Evolutionary conservation across 768 basidiomycete genomes (phyloP).

Genomic region (Rhodotorula sphaerocarpa): DNA sequence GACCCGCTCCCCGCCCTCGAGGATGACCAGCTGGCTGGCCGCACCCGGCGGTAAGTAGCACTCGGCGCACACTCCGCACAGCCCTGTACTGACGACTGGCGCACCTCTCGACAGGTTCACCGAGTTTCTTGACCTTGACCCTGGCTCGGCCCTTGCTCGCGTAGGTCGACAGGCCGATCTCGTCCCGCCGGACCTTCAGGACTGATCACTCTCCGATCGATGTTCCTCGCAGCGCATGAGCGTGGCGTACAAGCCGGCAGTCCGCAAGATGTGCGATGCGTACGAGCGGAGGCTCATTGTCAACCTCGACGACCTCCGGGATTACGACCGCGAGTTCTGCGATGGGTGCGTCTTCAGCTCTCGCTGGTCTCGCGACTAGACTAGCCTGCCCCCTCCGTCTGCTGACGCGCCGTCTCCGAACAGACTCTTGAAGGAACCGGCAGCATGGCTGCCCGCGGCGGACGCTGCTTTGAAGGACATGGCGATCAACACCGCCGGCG

Average conservation of each 20-base stretch:
- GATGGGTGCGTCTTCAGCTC: constrained; percentile 49
- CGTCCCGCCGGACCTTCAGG: not conserved
- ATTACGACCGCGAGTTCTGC: constrained; percentile 77
- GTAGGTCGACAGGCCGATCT: not conserved
- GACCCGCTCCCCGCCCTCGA: constrained; percentile 6
- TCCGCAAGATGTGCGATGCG: constrained; percentile 68
- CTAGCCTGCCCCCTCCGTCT: not conserved
- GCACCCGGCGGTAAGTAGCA: constrained; percentile 13
- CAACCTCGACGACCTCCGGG: constrained; percentile 91
- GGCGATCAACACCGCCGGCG: constrained; percentile 60
- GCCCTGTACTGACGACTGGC: not conserved
- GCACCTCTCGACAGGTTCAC: constrained; percentile 12
- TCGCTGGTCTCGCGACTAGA: not conserved
- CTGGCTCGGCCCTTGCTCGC: constrained; percentile 6
- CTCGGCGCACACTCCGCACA: no score
- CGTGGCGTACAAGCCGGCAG: constrained; percentile 63
- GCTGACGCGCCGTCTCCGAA: not conserved
- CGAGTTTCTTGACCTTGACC: constrained; percentile 34
- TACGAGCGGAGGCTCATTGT: constrained; percentile 83
- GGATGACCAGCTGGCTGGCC: constrained; percentile 12
- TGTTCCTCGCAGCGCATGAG: constrained; percentile 13
- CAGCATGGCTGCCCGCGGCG: constrained; percentile 77
- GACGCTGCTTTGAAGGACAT: constrained; percentile 71
- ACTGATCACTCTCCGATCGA: not conserved
- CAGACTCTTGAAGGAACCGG: constrained; percentile 79